Evolutionary conservation across 805 yeast species (phyloP), one percentile per base, ranked within the genome.

Genomic region (Teunomyces pallodes): DNA sequence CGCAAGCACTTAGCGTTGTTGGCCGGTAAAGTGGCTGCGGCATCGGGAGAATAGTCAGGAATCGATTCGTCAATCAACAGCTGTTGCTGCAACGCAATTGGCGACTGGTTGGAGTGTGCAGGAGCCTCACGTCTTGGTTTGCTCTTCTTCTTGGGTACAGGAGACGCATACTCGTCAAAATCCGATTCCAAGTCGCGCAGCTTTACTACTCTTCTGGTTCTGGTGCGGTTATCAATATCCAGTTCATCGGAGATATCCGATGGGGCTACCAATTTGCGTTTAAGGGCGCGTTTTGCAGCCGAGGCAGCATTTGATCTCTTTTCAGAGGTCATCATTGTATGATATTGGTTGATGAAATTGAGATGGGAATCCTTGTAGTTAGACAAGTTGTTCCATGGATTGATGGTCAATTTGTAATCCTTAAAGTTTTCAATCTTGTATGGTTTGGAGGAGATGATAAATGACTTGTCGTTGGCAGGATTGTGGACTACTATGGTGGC

Each of bases 41-140:
- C 55, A 14, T 86, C 75, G 3, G 97, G 97, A n/a, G 89, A 82
- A 66, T 76, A 90, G 66, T 90, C 96, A 32, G 90, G 90, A 47
- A 91, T 70, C 26, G 82, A 70, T 61, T 83, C 86, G 76, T 87
- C 88, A 48, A 78, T 77, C 48, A 76, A 76, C n/a, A 78, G 72
- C 43, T 80, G 79, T 50, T 71, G 75, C 36, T 72, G 70, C 13
- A 62, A 57, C 16, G 76, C 69, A 38, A 77, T 64, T n/a, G 36
- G 26, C 1, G 44, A 31, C 12, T 45, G 36, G 13, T 24, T 28
- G 26, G 77, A 53, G 16, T 69, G 47, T 67, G 58, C 48, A 39
- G 59, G 53, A 9, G 66, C 50, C 29, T 63, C 66, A 42, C 59
- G 66, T 49, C 72, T 67, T 17, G 63, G 61, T 54, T 69, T 75